Evolutionary conservation across 352 stramenopile genomes (phyloP).

Genomic region (Pythium insidiosum): DNA sequence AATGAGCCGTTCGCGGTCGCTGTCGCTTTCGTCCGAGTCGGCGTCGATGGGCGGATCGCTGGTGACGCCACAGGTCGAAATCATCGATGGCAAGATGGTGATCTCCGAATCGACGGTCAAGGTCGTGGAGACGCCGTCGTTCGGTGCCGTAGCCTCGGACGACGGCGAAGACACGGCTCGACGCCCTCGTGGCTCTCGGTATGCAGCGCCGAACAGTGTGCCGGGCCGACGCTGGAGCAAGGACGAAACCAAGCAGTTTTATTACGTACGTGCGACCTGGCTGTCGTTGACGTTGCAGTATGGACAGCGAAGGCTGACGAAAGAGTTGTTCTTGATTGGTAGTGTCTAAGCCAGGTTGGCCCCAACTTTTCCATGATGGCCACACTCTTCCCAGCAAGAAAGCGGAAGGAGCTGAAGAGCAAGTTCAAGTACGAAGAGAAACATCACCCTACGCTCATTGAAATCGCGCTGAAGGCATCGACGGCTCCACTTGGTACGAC

Average conservation of each 20-base stretch:
- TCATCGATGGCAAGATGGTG: conserved; percentile 84
- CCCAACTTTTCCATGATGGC: conserved; percentile 86
- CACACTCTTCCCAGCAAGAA: conserved; percentile 73
- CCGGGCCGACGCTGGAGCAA: conserved; percentile 63
- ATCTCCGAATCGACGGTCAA: conserved; percentile 64
- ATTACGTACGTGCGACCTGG: conserved; percentile 40
- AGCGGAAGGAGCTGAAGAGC: conserved; percentile 77
- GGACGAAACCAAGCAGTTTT: conserved; percentile 85
- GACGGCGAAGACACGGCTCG: conserved; percentile 23
- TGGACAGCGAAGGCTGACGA: background rate
- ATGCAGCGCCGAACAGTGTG: conserved; percentile 30
- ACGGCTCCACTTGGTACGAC: conserved; percentile 41
- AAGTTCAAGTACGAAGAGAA: conserved; percentile 88
- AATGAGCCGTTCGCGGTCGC: conserved; percentile 41
- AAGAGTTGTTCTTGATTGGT: background rate
- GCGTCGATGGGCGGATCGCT: conserved; percentile 54
- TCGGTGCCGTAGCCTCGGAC: conserved; percentile 15
- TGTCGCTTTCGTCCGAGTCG: conserved; percentile 58
- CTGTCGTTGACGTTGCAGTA: background rate
- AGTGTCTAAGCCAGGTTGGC: conserved; percentile 76
- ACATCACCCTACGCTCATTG: conserved; percentile 58
- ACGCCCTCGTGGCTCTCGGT: conserved; percentile 25
- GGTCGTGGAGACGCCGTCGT: conserved; percentile 28
- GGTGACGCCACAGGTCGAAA: conserved; percentile 70
- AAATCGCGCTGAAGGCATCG: conserved; percentile 71